Evolutionary conservation across 768 basidiomycete genomes (phyloP).

Genomic region (Phlebiopsis flavidoalba): DNA sequence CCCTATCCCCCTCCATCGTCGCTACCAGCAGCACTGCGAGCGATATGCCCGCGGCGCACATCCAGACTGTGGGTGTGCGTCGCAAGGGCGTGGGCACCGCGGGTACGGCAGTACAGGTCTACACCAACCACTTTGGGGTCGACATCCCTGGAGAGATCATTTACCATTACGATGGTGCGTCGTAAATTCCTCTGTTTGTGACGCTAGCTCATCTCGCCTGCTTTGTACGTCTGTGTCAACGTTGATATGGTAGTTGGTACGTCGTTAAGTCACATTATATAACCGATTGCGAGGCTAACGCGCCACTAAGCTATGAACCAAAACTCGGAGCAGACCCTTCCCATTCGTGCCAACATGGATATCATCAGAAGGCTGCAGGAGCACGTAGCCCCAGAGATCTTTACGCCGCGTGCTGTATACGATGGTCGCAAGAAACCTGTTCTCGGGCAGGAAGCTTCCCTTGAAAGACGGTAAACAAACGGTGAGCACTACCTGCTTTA

Average conservation of each 20-base stretch:
- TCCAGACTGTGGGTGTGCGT: conserved; percentile 60
- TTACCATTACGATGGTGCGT: conserved; percentile 75
- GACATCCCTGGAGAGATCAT: conserved; percentile 59
- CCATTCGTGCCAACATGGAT: conserved; percentile 64
- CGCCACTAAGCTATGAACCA: conserved; percentile 53
- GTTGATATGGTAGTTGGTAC: background rate
- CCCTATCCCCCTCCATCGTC: background rate
- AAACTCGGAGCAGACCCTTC: conserved; percentile 57
- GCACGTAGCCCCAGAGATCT: conserved; percentile 52
- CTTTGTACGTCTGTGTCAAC: background rate
- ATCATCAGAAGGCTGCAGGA: conserved; percentile 62
- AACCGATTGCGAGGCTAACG: background rate
- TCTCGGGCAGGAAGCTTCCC: conserved; percentile 54
- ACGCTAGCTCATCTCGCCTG: conserved; percentile 8
- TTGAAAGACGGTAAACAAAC: conserved; percentile 52
- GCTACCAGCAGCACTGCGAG: conserved; percentile 3
- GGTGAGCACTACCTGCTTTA: conserved; percentile 28
- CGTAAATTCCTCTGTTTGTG: background rate
- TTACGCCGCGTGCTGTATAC: conserved; percentile 70
- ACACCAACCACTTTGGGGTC: conserved; percentile 60
- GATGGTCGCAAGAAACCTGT: conserved; percentile 80
- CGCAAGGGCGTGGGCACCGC: conserved; percentile 58
- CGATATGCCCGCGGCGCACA: conserved; percentile 31
- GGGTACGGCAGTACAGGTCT: conserved; percentile 40
- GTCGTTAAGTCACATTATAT: background rate